A percentile compares a stretch with the other conserved stretches of the same genome.
Evolutionary conservation across 768 basidiomycete genomes (phyloP).

Genomic region (Mrakia blollopis): DNA sequence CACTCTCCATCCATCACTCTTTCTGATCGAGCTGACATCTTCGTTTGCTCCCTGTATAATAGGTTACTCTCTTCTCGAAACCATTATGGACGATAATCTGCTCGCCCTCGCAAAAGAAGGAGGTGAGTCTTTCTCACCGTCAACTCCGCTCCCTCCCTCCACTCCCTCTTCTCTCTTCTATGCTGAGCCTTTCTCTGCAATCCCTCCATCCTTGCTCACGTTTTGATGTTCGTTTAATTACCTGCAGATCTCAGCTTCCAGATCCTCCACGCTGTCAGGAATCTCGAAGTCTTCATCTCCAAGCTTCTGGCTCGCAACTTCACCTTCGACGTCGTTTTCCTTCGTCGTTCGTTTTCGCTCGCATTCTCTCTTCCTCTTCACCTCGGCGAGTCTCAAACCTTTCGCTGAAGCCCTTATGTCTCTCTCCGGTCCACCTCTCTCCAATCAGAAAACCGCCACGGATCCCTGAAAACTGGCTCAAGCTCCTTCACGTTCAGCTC

Average conservation of each 20-base stretch:
- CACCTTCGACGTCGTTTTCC: neutral
- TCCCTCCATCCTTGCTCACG: too few relatives aligned
- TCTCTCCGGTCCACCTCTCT: neutral
- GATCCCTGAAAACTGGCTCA: neutral
- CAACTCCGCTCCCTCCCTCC: neutral
- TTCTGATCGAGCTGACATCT: neutral
- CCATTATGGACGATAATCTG: neutral
- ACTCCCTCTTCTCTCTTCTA: neutral
- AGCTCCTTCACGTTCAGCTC: neutral
- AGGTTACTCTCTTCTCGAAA: neutral
- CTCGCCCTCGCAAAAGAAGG: neutral
- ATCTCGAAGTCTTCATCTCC: neutral
- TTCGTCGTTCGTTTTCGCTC: neutral
- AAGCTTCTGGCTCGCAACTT: neutral
- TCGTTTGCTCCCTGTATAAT: too few relatives aligned
- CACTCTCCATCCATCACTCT: neutral
- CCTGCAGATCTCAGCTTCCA: neutral
- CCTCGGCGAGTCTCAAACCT: too few relatives aligned
- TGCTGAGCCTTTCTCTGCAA: too few relatives aligned
- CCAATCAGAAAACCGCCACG: neutral
- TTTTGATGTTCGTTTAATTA: neutral
- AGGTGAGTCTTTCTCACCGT: neutral
- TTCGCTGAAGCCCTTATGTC: neutral
- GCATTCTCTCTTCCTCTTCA: too few relatives aligned
- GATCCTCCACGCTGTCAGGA: neutral